Percentiles rank a stretch among this genome's conserved stretches.
Conservation (phyloP, 2,329 filamentous ascomycete genomes). For the Dactylonectria macrodidyma region DNA sequence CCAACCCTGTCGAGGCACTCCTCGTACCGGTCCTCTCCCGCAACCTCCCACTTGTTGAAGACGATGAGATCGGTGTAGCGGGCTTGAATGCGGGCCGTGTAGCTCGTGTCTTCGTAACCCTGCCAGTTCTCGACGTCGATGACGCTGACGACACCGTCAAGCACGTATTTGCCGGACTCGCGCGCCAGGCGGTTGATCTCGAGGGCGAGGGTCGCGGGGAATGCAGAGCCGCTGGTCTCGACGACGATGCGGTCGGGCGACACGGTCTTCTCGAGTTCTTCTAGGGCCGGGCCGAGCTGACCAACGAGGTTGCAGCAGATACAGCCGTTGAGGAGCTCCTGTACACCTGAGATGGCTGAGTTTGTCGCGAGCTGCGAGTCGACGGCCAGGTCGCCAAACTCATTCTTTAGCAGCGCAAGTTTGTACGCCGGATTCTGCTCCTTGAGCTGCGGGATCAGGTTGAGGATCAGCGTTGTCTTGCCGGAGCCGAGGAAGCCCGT, state of each 20-base stretch:
- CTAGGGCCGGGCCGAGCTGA: conserved; percentile 85
- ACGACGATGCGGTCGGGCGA: conserved; percentile 89
- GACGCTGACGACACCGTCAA: conserved; percentile 91
- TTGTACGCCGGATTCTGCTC: conserved; percentile 82
- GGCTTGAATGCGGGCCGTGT: conserved; percentile 90
- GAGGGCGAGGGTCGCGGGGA: conserved; percentile 90
- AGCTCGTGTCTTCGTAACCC: conserved; percentile 92
- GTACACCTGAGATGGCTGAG: conserved; percentile 87
- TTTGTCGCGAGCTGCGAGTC: conserved; percentile 92
- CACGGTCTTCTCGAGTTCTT: conserved; percentile 74
- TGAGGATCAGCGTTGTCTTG: conserved; percentile 96
- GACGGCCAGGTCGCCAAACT: conserved; percentile 95
- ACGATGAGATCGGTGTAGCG: conserved; percentile 91
- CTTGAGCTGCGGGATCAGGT: conserved; percentile 90
- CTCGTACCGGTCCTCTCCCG: conserved; percentile 81
- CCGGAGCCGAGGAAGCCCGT: conserved; percentile 97
- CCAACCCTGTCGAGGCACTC: conserved; percentile 83
- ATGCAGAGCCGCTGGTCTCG: conserved; percentile 91
- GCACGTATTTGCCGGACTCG: conserved; percentile 77
- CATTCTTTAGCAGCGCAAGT: conserved; percentile 96
- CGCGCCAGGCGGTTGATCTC: conserved; percentile 86
- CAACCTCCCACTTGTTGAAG: conserved; percentile 92
- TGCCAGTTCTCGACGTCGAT: conserved; percentile 97
- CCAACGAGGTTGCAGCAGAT: conserved; percentile 99
- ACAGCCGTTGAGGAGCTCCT: conserved; percentile 95